Base-by-base conservation (phyloP, 2,329 filamentous ascomycete species). In the Talaromyces albobiverticillius region DNA sequence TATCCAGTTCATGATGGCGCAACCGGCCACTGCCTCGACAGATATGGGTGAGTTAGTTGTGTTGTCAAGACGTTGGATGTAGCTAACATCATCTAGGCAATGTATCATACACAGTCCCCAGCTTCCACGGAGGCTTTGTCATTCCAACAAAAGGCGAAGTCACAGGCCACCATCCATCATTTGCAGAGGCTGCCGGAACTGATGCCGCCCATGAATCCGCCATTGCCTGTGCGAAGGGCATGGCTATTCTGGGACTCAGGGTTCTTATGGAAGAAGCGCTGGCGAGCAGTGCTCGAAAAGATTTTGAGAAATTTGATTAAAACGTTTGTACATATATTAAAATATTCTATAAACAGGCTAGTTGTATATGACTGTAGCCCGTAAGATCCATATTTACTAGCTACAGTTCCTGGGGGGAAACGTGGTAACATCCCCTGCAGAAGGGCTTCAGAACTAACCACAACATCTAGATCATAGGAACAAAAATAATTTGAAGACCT, bases 111-210 rank as follows among this genome's bases (percentile, higher is more conserved):
- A 58, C 64, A 2, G 63, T 76, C 8, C 76, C 75, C 6, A 67
- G 66, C 36, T 75, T 79, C 53, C 76, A 78, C 59, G 73, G 71
- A 8, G 69, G 66, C 1, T 78, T 79, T 54, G 64, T 62, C 4
- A 74, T 79, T 36, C 67, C 72, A 2, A 65, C 70, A 4, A 59
- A 66, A 2, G 66, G 69, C 29, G 69, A 41, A 9, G 52, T 40
- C 8, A 32, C 23, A 9, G 32, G 25, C 8, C 46, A 54, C 72
- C 0, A 63, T 32, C 67, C 67, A 16, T 57, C 64, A 9, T 78
- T 79, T 59, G 68, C 75, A 1, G 66, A 65, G 0, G 73, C 70
- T 1, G 75, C 76, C 3, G 68, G 67, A 3, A 73, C 71, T 2
- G 53, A 57, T 10, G 49, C 31, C 14, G 49, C 32, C 2, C 32